phyloP scores from a whole-genome alignment of 1,284 basidiomycete genomes.

The Dichomitus squalens region DNA sequence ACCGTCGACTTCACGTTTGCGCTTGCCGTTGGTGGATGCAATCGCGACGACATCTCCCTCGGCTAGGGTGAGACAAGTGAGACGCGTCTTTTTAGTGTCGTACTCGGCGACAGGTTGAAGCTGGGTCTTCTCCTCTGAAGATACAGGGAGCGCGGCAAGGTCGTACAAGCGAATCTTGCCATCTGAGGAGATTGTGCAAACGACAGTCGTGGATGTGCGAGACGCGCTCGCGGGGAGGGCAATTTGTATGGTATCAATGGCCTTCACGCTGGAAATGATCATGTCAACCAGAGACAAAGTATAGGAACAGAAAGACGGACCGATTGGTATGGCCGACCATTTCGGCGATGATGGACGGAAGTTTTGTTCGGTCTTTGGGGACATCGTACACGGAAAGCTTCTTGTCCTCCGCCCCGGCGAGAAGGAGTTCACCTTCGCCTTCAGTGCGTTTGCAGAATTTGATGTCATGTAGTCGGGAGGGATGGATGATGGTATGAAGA shows the following conservation, averaged over 20 bases:
- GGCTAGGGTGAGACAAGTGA: conserved; percentile 80
- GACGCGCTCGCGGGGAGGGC: conserved; percentile 45
- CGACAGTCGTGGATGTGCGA: conserved; percentile 57
- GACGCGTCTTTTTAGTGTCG: conserved; percentile 81
- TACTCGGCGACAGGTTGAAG: conserved; percentile 67
- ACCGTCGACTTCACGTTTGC: conserved; percentile 39
- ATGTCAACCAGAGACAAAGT: neutral
- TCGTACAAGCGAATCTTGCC: conserved; percentile 84
- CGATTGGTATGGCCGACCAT: conserved; percentile 77
- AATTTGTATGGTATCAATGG: conserved; percentile 63
- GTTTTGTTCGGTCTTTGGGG: conserved; percentile 40
- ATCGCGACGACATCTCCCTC: conserved; percentile 47
- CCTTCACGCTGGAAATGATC: conserved; percentile 59
- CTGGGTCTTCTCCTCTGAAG: conserved; percentile 34
- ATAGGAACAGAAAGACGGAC: conserved; percentile 41
- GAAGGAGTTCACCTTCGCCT: conserved; percentile 64
- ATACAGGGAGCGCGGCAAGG: conserved; percentile 46
- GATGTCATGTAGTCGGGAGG: conserved; percentile 80
- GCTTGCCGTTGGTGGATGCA: conserved; percentile 33
- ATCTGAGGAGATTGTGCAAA: conserved; percentile 81
- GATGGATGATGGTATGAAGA: conserved; percentile 70
- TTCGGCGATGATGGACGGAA: conserved; percentile 58
- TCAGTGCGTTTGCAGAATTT: conserved; percentile 65
- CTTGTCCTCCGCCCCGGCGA: conserved; percentile 87
- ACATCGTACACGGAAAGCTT: conserved; percentile 76